phyloP scores from a whole-genome alignment of 2,329 filamentous ascomycete species.

The Chlorencoelia australis region DNA sequence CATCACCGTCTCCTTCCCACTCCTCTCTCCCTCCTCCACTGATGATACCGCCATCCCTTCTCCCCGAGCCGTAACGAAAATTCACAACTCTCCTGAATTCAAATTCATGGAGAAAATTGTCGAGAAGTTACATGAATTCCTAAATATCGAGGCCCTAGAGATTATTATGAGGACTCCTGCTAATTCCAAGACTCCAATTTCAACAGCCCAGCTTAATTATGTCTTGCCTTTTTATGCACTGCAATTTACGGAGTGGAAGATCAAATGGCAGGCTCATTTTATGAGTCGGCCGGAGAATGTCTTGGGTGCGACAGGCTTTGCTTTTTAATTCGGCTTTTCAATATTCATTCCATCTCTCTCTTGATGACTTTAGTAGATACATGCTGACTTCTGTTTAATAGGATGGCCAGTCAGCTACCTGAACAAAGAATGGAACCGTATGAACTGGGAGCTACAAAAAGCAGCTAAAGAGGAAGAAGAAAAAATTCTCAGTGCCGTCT shows the following conservation, averaged over 20 bases:
- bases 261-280: slow-evolving; percentile 13
- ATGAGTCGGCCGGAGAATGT: slow-evolving; percentile 9
- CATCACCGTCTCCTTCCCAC: slow-evolving; percentile 13
- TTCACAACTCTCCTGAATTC: background rate
- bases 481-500: background rate
- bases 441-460: too few species aligned
- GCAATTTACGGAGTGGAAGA: slow-evolving; percentile 14
- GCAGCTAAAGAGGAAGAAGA: slow-evolving; percentile 3
- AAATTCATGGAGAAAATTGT: slow-evolving; percentile 4
- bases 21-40: background rate
- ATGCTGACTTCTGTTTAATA: too few species aligned
- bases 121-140: slow-evolving; percentile 1
- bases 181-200: slow-evolving; percentile 5
- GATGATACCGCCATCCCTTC: background rate
- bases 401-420: slow-evolving; percentile 6
- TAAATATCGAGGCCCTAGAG: background rate
- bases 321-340: too few species aligned
- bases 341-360: too few species aligned
- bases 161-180: background rate
- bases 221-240: slow-evolving; percentile 22
- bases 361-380: too few species aligned
- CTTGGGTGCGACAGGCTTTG: too few species aligned
- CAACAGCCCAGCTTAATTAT: slow-evolving; percentile 11
- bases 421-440: slow-evolving; percentile 4
- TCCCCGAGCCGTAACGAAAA: background rate